Percentiles rank a stretch among this genome's conserved stretches.
Conservation (phyloP, 176 grass and related monocot genomes). For the Zoysia pacifica region DNA sequence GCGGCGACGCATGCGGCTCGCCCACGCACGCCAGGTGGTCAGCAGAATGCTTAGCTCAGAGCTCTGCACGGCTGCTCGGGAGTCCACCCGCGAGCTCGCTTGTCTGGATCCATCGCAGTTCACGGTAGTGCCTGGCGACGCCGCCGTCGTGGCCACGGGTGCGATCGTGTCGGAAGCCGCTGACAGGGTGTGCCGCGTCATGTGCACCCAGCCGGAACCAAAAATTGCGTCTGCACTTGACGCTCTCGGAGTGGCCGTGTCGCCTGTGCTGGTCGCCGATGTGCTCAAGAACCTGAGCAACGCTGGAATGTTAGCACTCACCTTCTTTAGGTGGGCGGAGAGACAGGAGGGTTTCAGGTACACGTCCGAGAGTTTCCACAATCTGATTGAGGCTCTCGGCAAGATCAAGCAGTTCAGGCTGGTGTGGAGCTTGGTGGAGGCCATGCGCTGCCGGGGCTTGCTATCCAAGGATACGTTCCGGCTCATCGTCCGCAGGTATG, state of each 20-base stretch:
- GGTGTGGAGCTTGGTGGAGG: constrained; percentile 68
- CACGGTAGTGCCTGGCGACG: constrained; percentile 19
- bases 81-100: not conserved
- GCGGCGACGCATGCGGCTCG: not conserved
- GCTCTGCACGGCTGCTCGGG: constrained; percentile 10
- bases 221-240: constrained; percentile 40
- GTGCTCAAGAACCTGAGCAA: constrained; percentile 68
- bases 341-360: constrained; percentile 61
- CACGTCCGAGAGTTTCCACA: constrained; percentile 56
- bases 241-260: constrained; percentile 36
- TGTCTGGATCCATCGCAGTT: not conserved
- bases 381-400: constrained; percentile 73
- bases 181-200: constrained; percentile 52
- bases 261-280: constrained; percentile 47
- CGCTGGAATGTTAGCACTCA: constrained; percentile 50
- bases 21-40: not conserved
- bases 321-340: constrained; percentile 78
- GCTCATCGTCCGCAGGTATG: constrained; percentile 61
- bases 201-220: constrained; percentile 36
- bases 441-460: constrained; percentile 49
- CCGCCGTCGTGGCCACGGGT: not conserved
- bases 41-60: not conserved
- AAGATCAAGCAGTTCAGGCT: constrained; percentile 76
- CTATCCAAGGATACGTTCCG: constrained; percentile 65
- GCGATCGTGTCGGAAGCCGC: constrained; percentile 21